phyloP scores from a whole-genome alignment of 352 stramenopile species.

The Phytopythium delawarense region DNA sequence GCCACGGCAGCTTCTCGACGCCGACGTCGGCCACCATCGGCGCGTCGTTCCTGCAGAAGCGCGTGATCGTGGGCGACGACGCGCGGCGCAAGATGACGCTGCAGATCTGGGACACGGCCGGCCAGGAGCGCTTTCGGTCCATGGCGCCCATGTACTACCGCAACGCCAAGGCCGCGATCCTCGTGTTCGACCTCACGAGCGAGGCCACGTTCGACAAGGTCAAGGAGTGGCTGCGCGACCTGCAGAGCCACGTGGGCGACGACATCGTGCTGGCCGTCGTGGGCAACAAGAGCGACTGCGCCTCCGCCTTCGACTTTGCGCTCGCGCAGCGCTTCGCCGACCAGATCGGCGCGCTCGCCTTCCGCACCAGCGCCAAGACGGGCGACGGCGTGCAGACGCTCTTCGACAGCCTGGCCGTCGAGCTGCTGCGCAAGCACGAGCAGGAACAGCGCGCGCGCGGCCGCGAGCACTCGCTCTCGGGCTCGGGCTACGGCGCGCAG shows the following conservation, averaged over 20 bases:
- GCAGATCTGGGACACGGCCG: conserved; percentile 86
- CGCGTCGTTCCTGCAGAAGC: conserved; percentile 86
- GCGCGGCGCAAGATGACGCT: conserved; percentile 77
- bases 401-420: conserved; percentile 67
- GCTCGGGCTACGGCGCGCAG: conserved; percentile 28
- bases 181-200: conserved; percentile 83
- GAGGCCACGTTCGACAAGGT: conserved; percentile 81
- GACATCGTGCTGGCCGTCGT: conserved; percentile 83
- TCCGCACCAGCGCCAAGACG: conserved; percentile 78
- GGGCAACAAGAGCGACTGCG: conserved; percentile 79
- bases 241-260: conserved; percentile 72
- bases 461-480: conserved; percentile 35
- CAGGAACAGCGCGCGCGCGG: conserved; percentile 45
- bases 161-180: conserved; percentile 83
- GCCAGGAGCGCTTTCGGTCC: conserved; percentile 76
- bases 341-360: conserved; percentile 81
- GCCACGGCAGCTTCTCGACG: conserved; percentile 80
- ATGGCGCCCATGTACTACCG: conserved; percentile 91
- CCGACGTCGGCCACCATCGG: conserved; percentile 83
- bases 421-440: conserved; percentile 77
- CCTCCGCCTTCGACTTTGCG: conserved; percentile 59
- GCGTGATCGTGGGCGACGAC: conserved; percentile 62
- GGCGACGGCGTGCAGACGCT: conserved; percentile 70
- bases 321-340: conserved; percentile 69
- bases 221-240: conserved; percentile 83